Base-by-base conservation (phyloP, 164 flowering plant species). In the Nymphaea colorata region DNA sequence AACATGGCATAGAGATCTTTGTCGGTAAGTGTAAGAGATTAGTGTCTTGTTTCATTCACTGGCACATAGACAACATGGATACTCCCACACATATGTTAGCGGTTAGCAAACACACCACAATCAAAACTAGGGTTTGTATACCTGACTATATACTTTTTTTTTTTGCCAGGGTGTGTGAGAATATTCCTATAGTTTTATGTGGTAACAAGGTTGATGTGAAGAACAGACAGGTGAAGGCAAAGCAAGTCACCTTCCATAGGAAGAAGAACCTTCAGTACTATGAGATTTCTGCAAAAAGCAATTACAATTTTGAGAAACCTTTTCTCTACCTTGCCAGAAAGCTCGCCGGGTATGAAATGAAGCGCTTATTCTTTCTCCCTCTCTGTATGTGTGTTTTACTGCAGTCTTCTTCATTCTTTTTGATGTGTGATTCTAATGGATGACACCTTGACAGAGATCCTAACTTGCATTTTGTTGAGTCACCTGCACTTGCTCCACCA, bases 171-270 rank as follows among this genome's bases (percentile, higher is more conserved):
- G 91, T 88, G 6, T 88, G 91, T 73, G 91, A 85, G 71, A 88
- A 86, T 68, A 87, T 88, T 43, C 94, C 91, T 2, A 82, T 88
- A 67, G 91, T 87, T 36, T 78, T 88, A n/a, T 88, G 91, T 68
- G 91, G 91, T 10, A 88, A 88, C 85, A 86, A 86, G 79, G 91
- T 88, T 67, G 94, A 86, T 78, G 91, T 88, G 63, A 88, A 86
- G 79, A 88, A 86, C 77, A 84, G 90, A 81, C 90, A 88, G 72
- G 95, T 88, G 65, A 88, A 88, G 66, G 91, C 91, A 53, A 88
- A 87, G 83, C 90, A 88, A 69, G 91, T 88, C 43, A 88, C 91
- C 11, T 88, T 87, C 77, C 95, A 88, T 78, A 70, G 94, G 76
- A 88, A 86, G 79, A 88, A 88, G 77, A 88, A 86, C 64, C 73